Conservation (phyloP, 805 yeast genomes). For the Starmerella sp. region DNA sequence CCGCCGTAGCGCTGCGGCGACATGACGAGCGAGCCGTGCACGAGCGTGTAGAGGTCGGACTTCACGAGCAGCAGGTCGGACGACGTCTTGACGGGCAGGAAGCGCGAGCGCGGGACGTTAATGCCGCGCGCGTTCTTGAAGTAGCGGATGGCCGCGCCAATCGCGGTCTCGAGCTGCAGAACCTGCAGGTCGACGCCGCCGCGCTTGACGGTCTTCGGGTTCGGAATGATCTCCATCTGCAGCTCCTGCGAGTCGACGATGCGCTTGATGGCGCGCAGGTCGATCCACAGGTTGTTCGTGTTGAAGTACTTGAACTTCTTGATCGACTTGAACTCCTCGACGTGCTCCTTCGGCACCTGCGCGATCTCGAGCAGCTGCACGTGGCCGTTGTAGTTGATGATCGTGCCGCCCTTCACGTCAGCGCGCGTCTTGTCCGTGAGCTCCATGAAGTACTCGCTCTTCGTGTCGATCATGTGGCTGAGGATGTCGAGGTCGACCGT, state of each 20-base stretch:
- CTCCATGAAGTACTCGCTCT: conserved; percentile 95
- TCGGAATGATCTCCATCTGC: conserved; percentile 91
- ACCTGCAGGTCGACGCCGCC: conserved; percentile 75
- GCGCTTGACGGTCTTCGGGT: conserved; percentile 67
- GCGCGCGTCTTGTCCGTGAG: conserved; percentile 98
- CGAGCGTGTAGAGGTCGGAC: conserved; percentile 82
- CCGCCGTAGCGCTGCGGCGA: conserved; percentile 82
- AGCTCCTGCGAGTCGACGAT: conserved; percentile 74
- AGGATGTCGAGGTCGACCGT: conserved; percentile 87
- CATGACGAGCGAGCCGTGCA: conserved; percentile 80
- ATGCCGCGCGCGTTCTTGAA: conserved; percentile 94
- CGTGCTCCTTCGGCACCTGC: conserved; percentile 97
- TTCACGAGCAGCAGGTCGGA: conserved; percentile 89
- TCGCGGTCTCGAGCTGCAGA: conserved; percentile 94
- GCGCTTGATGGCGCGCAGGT: conserved; percentile 85
- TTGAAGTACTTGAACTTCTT: conserved; percentile 97
- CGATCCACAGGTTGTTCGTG: conserved; percentile 97
- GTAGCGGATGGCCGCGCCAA: conserved; percentile 97
- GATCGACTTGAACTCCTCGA: conserved; percentile 94
- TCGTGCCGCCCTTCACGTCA: conserved; percentile 98
- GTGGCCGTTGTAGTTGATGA: conserved; percentile 89
- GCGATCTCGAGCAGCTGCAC: conserved; percentile 93
- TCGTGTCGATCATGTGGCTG: conserved; percentile 83
- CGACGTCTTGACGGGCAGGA: conserved; percentile 95
- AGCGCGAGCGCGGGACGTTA: conserved; percentile 95